Base-by-base conservation (phyloP, 2,329 filamentous ascomycete species). In the Dothideomycetes sp. region DNA sequence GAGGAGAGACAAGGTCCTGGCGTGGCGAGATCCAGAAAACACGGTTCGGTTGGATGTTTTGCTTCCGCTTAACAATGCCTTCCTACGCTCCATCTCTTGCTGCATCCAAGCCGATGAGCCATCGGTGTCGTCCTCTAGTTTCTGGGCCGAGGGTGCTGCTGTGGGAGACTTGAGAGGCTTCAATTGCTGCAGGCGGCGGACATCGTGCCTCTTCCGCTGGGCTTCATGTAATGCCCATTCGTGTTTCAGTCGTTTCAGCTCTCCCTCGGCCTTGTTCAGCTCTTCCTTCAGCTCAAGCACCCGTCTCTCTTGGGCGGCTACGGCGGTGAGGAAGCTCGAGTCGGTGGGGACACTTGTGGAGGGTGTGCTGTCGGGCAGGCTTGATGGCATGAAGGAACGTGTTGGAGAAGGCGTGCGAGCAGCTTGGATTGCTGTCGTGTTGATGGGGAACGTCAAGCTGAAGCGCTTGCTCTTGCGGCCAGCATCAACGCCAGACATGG, bases 211-310 rank as follows among this genome's bases (percentile, higher is more conserved):
- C 62, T 89, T 89, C 62, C 78, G 85, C 43, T 76, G 73, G 34
- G 77, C 78, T 56, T 95, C 87, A 45, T 87, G 78, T 11, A 69
- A 64, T 2, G 84, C 75, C 81, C 85, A 96, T 59, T 87, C 81
- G 52, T 75, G 81, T 68, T 95, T 96, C 45, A 98, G 68, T 31
- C 68, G 73, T 34, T 69, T 67, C 31, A 98, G 68, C 34, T 94
- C 83, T 10, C 68, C 64, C 57, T 98, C 89, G 4, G 91, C 89
- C 44, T 79, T 80, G 17, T 69, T 66, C n/a, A 98, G 68, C 60
- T 96, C 89, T 59, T 98, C 91, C 44, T 80, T 82, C 38, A 98
- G 68, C 62, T 96, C 91, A 42, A 98, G 65, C 2, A 98, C 89
- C 49, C 78, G 79, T 42, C 91, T 75, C 64, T 98, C 91, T 63